Percentiles rank a stretch among this genome's conserved stretches.
These are phyloP conservation scores for Starmerella apicola DNA, from an alignment of 805 yeast genomes.

Conservation along the genomic window DNA sequence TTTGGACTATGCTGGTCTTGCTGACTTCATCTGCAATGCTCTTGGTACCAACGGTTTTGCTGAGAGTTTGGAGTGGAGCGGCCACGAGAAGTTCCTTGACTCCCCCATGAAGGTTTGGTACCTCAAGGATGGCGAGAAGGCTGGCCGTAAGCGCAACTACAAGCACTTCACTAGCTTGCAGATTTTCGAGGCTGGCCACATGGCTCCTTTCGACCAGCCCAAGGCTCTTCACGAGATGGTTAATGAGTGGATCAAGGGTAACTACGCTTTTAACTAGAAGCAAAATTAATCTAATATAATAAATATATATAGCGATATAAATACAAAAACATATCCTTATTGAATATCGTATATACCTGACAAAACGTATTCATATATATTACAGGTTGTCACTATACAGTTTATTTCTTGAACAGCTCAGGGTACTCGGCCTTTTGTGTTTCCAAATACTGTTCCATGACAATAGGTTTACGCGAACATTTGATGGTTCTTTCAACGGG, in stretches of 20 bases:
- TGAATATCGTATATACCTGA: not conserved
- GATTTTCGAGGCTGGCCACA: constrained; percentile 79
- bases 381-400: too few species aligned
- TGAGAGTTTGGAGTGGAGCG: constrained; percentile 52
- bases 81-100: constrained; percentile 37
- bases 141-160: constrained; percentile 53
- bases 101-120: constrained; percentile 23
- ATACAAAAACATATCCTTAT: not conserved
- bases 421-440: constrained; percentile 9
- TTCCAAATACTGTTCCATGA: constrained; percentile 13
- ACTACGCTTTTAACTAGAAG: constrained; percentile 28
- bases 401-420: not conserved
- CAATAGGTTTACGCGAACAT: constrained; percentile 6
- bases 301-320: not conserved
- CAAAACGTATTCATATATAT: not conserved
- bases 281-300: not conserved
- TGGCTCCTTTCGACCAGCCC: constrained; percentile 93
- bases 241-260: constrained; percentile 72
- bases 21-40: constrained; percentile 89
- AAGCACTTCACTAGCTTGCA: constrained; percentile 66
- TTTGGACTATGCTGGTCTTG: constrained; percentile 85
- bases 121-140: constrained; percentile 32
- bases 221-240: constrained; percentile 69
- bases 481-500: constrained; percentile 12
- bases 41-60: constrained; percentile 82